Conservation (phyloP, 805 yeast species). For the Candida taoyuanica region DNA sequence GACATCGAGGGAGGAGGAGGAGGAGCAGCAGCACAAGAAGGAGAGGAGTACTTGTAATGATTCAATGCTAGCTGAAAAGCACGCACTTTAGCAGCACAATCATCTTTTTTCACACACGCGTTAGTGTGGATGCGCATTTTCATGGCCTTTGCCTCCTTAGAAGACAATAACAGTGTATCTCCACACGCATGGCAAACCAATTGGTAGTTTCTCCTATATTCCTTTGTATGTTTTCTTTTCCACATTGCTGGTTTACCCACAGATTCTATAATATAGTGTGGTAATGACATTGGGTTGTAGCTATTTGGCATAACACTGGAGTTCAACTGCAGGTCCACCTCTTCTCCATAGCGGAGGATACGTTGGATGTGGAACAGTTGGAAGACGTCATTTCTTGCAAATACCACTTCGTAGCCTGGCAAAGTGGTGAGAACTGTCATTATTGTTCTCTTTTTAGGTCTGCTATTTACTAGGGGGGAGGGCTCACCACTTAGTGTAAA, state of each 20-base stretch:
- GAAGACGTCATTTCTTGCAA: background rate
- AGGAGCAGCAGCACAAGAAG: too few species aligned
- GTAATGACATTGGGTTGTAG: background rate
- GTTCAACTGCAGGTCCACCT: background rate
- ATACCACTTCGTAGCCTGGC: background rate
- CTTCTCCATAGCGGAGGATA: background rate
- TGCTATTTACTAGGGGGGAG: too few species aligned
- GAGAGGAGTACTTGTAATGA: too few species aligned
- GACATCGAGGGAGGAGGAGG: too few species aligned
- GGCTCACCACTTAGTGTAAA: too few species aligned
- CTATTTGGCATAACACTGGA: background rate
- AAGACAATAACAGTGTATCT: background rate
- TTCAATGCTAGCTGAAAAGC: background rate
- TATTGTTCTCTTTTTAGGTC: background rate
- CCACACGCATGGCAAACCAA: background rate
- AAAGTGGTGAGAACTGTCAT: background rate
- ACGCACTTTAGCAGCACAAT: background rate
- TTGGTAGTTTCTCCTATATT: background rate
- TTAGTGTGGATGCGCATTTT: background rate
- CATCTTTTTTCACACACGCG: background rate
- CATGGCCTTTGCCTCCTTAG: background rate
- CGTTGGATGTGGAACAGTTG: background rate
- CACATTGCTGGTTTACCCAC: background rate
- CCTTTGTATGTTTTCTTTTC: background rate
- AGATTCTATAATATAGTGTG: background rate